Evolutionary conservation across 2,329 filamentous ascomycete genomes (phyloP).

Genomic region (Cadophora luteo-olivacea): DNA sequence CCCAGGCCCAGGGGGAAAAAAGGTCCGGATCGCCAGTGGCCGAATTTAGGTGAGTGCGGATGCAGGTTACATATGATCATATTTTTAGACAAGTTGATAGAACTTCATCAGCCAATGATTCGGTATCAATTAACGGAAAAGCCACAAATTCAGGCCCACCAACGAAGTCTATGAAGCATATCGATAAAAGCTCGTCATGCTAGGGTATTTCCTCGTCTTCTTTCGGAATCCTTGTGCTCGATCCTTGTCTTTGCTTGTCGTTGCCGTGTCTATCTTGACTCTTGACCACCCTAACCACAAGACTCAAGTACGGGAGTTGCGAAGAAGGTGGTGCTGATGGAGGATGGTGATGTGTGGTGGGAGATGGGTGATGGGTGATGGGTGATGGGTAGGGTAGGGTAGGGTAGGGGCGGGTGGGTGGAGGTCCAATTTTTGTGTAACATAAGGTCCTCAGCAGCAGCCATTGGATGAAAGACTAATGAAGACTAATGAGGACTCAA

Average conservation of each 20-base stretch:
- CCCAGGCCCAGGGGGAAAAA: background rate
- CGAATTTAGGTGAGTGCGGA: background rate
- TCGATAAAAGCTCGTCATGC: background rate
- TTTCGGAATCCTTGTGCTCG: background rate
- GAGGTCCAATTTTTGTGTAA: background rate
- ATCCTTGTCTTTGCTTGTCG: background rate
- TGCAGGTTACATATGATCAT: background rate
- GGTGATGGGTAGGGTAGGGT: too few species aligned
- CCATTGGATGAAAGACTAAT: background rate
- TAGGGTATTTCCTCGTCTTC: background rate
- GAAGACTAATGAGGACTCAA: too few species aligned
- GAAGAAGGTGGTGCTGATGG: background rate
- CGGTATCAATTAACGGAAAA: background rate
- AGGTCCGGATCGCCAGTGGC: background rate
- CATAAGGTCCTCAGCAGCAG: background rate
- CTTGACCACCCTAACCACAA: too few species aligned
- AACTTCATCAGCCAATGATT: background rate
- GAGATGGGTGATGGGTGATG: too few species aligned
- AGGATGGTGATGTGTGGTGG: too few species aligned
- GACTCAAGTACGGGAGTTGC: too few species aligned
- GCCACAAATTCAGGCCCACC: background rate
- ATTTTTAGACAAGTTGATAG: conserved; percentile 3
- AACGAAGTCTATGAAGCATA: background rate
- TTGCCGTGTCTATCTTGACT: background rate
- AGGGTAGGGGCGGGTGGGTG: too few species aligned